phyloP scores from a whole-genome alignment of 2,329 filamentous ascomycete genomes.

The Thelonectria rubi region DNA sequence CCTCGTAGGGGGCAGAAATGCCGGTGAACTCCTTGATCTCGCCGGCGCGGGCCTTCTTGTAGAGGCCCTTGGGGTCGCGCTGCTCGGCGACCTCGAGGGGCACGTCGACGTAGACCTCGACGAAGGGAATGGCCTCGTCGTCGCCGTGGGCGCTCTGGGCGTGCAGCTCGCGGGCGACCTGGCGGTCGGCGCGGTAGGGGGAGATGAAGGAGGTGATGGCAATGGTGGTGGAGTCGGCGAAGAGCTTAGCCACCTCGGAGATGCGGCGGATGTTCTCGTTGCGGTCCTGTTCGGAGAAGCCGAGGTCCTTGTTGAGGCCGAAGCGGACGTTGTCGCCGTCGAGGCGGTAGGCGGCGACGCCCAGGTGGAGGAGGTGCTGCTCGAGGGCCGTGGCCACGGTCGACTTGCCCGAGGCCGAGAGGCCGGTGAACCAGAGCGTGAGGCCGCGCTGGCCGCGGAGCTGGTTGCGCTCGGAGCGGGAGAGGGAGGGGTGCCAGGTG shows the following conservation, averaged over 20 bases:
- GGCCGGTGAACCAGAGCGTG: constrained; percentile 97
- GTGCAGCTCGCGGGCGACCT: constrained; percentile 84
- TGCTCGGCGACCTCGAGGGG: constrained; percentile 91
- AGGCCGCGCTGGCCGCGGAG: constrained; percentile 86
- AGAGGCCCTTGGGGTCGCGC: constrained; percentile 95
- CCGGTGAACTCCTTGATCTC: constrained; percentile 98
- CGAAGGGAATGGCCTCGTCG: constrained; percentile 81
- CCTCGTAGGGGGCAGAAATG: constrained; percentile 94
- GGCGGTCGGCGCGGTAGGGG: constrained; percentile 87
- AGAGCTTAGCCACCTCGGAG: constrained; percentile 95
- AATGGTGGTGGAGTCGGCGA: constrained; percentile 87
- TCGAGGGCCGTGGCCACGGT: constrained; percentile 96
- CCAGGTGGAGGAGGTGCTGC: constrained; percentile 91
- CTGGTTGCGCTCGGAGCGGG: constrained; percentile 77
- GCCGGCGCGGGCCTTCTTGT: constrained; percentile 94
- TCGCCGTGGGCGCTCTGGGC: constrained; percentile 59
- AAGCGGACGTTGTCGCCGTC: constrained; percentile 99
- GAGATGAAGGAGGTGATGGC: constrained; percentile 97
- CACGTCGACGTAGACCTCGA: constrained; percentile 94
- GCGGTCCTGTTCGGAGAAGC: constrained; percentile 90
- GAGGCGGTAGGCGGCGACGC: constrained; percentile 86
- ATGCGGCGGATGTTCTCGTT: constrained; percentile 99
- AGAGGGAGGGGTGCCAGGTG: constrained; percentile 87
- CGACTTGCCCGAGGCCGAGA: constrained; percentile 96
- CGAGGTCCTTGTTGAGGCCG: constrained; percentile 96